Evolutionary conservation across 108 stramenopile genomes (phyloP).

Genomic region (Nitzschia sp.): DNA sequence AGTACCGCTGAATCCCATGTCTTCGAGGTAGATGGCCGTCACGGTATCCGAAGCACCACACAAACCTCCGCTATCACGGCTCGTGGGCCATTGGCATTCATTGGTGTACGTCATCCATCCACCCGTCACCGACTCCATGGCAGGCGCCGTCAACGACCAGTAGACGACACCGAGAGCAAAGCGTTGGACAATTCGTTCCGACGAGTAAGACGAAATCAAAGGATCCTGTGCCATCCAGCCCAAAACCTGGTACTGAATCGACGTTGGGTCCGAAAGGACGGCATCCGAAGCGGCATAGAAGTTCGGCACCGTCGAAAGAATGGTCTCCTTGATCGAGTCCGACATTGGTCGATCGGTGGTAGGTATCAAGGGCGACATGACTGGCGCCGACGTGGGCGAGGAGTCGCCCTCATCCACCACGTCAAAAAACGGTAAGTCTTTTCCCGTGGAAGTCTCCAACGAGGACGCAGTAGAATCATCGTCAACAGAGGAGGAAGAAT

Average conservation of each 20-base stretch:
- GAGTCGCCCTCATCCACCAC: background rate
- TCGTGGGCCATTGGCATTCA: slow-evolving; percentile 29
- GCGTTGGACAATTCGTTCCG: slow-evolving; percentile 13
- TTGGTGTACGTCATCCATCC: slow-evolving; percentile 34
- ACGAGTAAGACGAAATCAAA: background rate
- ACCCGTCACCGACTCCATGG: background rate
- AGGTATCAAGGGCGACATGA: too few relatives aligned
- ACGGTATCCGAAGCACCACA: slow-evolving; percentile 6
- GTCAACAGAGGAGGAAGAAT: background rate
- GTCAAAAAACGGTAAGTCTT: background rate
- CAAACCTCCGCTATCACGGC: background rate
- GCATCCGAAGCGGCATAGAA: background rate
- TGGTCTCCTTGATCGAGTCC: background rate
- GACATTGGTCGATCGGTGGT: background rate
- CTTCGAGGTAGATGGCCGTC: slow-evolving; percentile 21
- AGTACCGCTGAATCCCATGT: slow-evolving; percentile 19
- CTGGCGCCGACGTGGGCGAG: too few relatives aligned
- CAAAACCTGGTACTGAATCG: slow-evolving; percentile 10
- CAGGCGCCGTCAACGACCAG: background rate
- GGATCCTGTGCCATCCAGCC: slow-evolving; percentile 20
- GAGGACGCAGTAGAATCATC: background rate
- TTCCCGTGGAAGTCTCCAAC: too few relatives aligned
- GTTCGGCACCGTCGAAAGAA: background rate
- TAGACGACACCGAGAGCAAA: slow-evolving; percentile 23
- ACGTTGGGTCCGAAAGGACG: background rate